Conservation (phyloP, 495 filamentous ascomycete genomes). For the Podospora pseudoanserina region DNA sequence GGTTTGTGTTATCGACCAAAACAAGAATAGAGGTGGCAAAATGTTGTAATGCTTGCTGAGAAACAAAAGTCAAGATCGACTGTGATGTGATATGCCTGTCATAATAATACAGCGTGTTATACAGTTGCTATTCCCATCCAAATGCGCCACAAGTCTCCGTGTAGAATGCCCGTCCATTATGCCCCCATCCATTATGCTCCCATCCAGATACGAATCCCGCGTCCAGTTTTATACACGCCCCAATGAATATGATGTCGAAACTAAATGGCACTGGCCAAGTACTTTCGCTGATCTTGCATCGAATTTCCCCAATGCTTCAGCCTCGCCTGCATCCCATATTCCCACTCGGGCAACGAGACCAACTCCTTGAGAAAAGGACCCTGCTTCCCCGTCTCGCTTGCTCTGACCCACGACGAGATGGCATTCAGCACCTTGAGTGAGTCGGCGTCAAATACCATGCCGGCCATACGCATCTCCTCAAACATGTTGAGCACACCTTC, state of each 20-base stretch:
- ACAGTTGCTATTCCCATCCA: background rate
- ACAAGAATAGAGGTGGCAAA: background rate
- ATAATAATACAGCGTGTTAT: background rate
- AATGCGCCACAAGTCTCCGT: background rate
- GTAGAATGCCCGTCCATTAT: background rate
- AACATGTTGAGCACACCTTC: constrained; percentile 58
- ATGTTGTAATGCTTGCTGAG: background rate
- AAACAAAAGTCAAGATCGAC: background rate
- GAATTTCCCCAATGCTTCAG: constrained; percentile 24
- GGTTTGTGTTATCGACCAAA: background rate
- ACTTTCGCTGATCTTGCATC: constrained; percentile 17
- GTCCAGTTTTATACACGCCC: background rate
- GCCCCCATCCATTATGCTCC: background rate
- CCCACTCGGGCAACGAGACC: constrained; percentile 40
- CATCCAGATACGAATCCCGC: background rate
- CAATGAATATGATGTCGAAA: background rate
- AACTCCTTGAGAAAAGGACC: constrained; percentile 36
- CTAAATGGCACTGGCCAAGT: background rate
- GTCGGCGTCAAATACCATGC: constrained; percentile 57
- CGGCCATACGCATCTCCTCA: constrained; percentile 71
- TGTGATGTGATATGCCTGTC: background rate
- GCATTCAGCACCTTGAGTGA: constrained; percentile 51
- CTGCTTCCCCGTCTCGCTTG: constrained; percentile 10
- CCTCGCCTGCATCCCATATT: constrained; percentile 20
- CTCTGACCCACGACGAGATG: constrained; percentile 22